phyloP scores from a whole-genome alignment of 2,329 filamentous ascomycete species.

The Cercospora beticola region DNA sequence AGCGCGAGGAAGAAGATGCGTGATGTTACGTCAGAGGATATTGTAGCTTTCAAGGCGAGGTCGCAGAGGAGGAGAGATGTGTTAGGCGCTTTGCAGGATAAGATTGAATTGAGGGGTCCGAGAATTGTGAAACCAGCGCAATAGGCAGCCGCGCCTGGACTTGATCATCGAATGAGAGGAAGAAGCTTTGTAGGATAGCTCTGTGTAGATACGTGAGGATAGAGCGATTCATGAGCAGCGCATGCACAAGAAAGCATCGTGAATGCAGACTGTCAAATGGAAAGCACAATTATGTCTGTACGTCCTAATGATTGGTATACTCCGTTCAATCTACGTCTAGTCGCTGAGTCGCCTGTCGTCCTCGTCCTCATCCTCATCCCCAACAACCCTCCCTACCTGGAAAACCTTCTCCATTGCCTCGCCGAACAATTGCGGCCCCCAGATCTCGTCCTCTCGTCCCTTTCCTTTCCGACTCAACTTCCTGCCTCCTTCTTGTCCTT shows the following conservation, averaged over 20 bases:
- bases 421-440: conserved; percentile 64
- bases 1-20: conserved; percentile 40
- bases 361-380: conserved; percentile 30
- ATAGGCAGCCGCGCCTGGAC: not conserved
- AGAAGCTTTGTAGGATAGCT: not conserved
- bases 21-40: conserved; percentile 44
- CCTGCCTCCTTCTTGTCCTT: conserved; percentile 38
- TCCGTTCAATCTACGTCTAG: not conserved
- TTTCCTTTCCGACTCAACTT: conserved; percentile 55
- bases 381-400: conserved; percentile 50
- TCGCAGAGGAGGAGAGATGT: conserved; percentile 41
- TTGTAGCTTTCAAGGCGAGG: conserved; percentile 40
- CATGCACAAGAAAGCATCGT: not conserved
- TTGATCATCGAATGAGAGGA: not conserved
- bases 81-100: conserved; percentile 40
- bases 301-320: not conserved
- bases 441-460: conserved; percentile 60
- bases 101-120: conserved; percentile 34
- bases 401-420: conserved; percentile 64
- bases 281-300: not conserved
- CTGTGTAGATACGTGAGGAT: not conserved
- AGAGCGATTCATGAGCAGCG: not conserved
- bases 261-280: not conserved
- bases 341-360: conserved; percentile 26
- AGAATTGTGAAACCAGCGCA: conserved; percentile 19